Conservation (phyloP, 2,329 filamentous ascomycete genomes). For the Exophiala oligosperma region DNA sequence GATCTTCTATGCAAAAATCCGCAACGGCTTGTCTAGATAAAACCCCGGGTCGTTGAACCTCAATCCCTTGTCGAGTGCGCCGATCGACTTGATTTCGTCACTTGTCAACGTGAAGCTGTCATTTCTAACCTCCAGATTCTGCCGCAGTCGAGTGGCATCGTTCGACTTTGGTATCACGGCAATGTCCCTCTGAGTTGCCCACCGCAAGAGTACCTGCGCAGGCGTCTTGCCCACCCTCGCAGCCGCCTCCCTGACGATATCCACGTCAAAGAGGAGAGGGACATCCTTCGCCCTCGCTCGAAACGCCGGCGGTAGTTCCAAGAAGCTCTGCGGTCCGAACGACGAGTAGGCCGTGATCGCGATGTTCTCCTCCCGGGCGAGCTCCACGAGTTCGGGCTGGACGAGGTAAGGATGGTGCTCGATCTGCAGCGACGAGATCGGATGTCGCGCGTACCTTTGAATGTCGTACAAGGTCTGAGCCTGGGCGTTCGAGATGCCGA, state of each 20-base stretch:
- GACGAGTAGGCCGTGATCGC: constrained; percentile 80
- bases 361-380: constrained; percentile 69
- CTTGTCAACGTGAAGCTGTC: constrained; percentile 17
- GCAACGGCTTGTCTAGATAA: constrained; percentile 16
- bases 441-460: constrained; percentile 72
- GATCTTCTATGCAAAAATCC: constrained; percentile 17
- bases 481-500: constrained; percentile 84
- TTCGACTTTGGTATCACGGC: constrained; percentile 82
- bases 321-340: constrained; percentile 76
- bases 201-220: constrained; percentile 80
- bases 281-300: constrained; percentile 67
- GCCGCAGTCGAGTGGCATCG: constrained; percentile 45
- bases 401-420: constrained; percentile 89
- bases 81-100: constrained; percentile 19
- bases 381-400: constrained; percentile 68
- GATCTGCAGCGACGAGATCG: constrained; percentile 77
- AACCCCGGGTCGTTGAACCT: constrained; percentile 27
- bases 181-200: constrained; percentile 79
- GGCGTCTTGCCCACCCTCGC: constrained; percentile 70
- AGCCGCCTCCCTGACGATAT: constrained; percentile 64
- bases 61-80: constrained; percentile 20
- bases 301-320: constrained; percentile 57
- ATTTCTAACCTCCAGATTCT: constrained; percentile 20
- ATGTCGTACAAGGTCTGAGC: constrained; percentile 75
- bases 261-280: constrained; percentile 71